Evolutionary conservation across 345 rosid genomes (phyloP).

Genomic region (Salix exigua): DNA sequence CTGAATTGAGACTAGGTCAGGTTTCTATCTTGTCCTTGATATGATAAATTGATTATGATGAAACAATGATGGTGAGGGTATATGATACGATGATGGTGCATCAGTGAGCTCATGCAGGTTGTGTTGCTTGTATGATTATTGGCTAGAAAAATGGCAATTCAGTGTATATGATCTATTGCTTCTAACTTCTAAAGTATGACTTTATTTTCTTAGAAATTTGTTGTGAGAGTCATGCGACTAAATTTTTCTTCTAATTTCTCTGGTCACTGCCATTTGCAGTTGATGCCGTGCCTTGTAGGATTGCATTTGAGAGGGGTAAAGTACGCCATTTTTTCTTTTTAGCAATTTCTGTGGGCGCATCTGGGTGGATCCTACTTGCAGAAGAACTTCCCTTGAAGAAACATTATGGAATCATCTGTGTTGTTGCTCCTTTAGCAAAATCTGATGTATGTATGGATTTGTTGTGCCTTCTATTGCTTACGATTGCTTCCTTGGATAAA

Average conservation of each 20-base stretch:
- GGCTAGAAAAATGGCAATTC: not conserved
- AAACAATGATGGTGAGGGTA: not conserved
- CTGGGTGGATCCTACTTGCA: conserved; percentile 84
- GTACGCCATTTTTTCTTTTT: conserved; percentile 76
- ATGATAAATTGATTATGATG: not conserved
- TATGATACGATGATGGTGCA: not conserved
- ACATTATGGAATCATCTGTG: conserved; percentile 62
- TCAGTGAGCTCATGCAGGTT: not conserved
- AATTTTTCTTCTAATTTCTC: conserved; percentile 19
- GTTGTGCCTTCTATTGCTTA: not conserved
- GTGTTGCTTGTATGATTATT: not conserved
- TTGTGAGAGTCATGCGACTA: conserved; percentile 4
- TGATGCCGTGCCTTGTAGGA: conserved; percentile 83
- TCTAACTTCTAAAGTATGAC: not conserved
- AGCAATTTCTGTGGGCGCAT: conserved; percentile 57
- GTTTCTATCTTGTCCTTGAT: conserved; percentile 11
- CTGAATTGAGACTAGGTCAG: conserved; percentile 72
- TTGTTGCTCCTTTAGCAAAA: conserved; percentile 85
- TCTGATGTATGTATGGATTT: conserved; percentile 50
- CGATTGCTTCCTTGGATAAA: not conserved
- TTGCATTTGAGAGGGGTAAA: conserved; percentile 92
- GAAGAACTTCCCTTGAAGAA: conserved; percentile 70
- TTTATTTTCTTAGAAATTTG: not conserved
- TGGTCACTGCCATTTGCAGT: conserved; percentile 50
- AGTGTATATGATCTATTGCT: not conserved